Evolutionary conservation across 1,139 yeast species (phyloP), one percentile per base, ranked within the genome.

Genomic region (Sugiyamaella pinicola): DNA sequence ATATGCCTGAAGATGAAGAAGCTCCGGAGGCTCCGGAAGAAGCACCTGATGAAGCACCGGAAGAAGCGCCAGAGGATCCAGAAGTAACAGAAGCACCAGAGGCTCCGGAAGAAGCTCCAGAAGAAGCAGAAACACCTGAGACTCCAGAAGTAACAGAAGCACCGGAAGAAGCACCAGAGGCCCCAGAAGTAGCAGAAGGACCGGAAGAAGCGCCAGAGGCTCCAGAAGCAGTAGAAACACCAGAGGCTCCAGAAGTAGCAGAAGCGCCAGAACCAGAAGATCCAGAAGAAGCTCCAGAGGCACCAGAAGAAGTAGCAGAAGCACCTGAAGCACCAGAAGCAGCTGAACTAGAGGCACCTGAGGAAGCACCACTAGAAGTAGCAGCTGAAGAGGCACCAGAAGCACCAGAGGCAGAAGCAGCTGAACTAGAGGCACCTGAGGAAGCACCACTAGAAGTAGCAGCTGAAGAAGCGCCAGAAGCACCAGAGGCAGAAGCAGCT

Each of bases 391-490:
- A 41, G 6, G 34, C 18, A 7, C 34, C 45, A 4, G 34, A 26
- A 12, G 34, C 18, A 7, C 34, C 45, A 4, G 34, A 26, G 8
- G 43, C 10, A 41, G 29, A 22, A 13, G 33, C 45, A 21, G 33
- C 17, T 4, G 45, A 41, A 13, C 44, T n/a, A n/a, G 46, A 10
- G 10, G 45, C 19, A 13, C 44, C 21, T 26, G 46, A 10, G 10
- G 46, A 26, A 41, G 17, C 34, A 41, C 47, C 33, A 21, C 17
- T 21, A 24, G 45, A 9, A 12, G 44, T 13, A 41, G 34, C 13
- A 28, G 45, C 21, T 5, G 34, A 21, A 9, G 31, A 26, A 7
- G n/a, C 31, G 9, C n/a, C 9, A 4, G 31, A 26, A 26, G 31
- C 31, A 26, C 31, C 31, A 3, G 31, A 26, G 31, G 31, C 12